Percentiles rank a stretch among this genome's conserved stretches.
These are phyloP conservation scores for Chytridium lagenaria DNA, from an alignment of 371 early-diverging fungal species.

Conservation along the genomic window DNA sequence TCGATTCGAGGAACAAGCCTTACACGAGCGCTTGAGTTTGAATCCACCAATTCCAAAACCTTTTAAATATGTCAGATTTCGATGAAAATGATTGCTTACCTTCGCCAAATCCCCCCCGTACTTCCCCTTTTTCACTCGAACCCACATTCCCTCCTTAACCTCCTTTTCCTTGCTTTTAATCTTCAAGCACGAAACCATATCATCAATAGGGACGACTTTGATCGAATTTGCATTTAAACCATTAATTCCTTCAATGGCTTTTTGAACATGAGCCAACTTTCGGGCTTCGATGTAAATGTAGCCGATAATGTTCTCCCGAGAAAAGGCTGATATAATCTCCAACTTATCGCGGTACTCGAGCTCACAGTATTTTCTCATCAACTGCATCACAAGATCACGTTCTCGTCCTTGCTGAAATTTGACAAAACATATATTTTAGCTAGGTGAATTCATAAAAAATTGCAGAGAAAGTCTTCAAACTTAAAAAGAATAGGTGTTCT, in stretches of 20 bases:
- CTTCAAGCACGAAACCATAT: conserved; percentile 94
- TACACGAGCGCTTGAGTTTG: conserved; percentile 79
- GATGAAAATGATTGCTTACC: too few relatives aligned
- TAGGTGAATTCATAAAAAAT: background rate
- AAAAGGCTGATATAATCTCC: conserved; percentile 81
- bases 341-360: conserved; percentile 63
- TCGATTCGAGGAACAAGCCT: conserved; percentile 92
- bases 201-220: conserved; percentile 90
- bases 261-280: conserved; percentile 83
- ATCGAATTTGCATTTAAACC: conserved; percentile 77
- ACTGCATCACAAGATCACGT: conserved; percentile 78
- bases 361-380: conserved; percentile 83
- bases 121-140: conserved; percentile 92
- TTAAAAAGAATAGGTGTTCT: conserved; percentile 9
- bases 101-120: conserved; percentile 96
- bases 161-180: conserved; percentile 68
- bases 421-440: too few relatives aligned
- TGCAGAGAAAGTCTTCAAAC: background rate
- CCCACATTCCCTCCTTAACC: conserved; percentile 86
- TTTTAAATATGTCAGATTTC: too few relatives aligned
- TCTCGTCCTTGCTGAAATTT: conserved; percentile 82
- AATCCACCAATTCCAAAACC: conserved; percentile 78
- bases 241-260: conserved; percentile 73
- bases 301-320: conserved; percentile 89
- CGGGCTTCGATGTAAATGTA: conserved; percentile 97